Percentiles rank a stretch among this genome's conserved stretches.
These are phyloP conservation scores for Dactylellina sp. DNA, from an alignment of 2,329 filamentous ascomycete species.

Conservation along the genomic window DNA sequence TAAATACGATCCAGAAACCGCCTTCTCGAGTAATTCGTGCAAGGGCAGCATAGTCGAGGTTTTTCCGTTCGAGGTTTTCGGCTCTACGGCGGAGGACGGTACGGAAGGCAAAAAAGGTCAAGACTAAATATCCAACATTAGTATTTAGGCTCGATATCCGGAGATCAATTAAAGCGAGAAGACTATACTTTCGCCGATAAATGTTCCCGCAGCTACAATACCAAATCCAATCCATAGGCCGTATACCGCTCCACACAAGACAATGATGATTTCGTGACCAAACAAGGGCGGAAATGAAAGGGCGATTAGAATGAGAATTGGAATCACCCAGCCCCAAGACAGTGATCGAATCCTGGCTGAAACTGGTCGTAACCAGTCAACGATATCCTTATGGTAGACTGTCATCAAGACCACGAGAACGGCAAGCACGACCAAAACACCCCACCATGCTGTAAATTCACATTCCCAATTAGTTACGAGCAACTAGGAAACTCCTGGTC, in stretches of 20 bases:
- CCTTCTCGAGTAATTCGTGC: slow-evolving; percentile 65
- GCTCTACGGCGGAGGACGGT: slow-evolving; percentile 63
- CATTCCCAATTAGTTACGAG: neutral
- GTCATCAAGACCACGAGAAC: slow-evolving; percentile 62
- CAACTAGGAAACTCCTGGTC: neutral
- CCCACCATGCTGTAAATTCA: slow-evolving; percentile 35
- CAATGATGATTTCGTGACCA: slow-evolving; percentile 65
- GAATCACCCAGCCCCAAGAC: slow-evolving; percentile 64
- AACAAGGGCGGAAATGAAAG: slow-evolving; percentile 66
- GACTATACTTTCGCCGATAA: slow-evolving; percentile 63
- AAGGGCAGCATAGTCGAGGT: slow-evolving; percentile 64
- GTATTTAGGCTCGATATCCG: no score
- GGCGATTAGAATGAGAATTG: slow-evolving; percentile 63
- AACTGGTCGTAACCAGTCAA: slow-evolving; percentile 63
- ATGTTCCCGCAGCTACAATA: slow-evolving; percentile 65
- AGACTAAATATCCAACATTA: slow-evolving; percentile 20
- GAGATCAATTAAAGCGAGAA: slow-evolving; percentile 19
- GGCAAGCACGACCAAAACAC: slow-evolving; percentile 20
- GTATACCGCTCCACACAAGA: slow-evolving; percentile 65
- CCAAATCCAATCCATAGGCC: slow-evolving; percentile 65
- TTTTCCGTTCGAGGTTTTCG: slow-evolving; percentile 64
- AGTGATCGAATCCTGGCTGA: slow-evolving; percentile 64
- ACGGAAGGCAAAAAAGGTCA: slow-evolving; percentile 65
- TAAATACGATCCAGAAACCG: slow-evolving; percentile 65
- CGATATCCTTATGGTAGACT: slow-evolving; percentile 63